Base-by-base conservation (phyloP, 345 rosid species). In the Zanthoxylum bungeanum region DNA sequence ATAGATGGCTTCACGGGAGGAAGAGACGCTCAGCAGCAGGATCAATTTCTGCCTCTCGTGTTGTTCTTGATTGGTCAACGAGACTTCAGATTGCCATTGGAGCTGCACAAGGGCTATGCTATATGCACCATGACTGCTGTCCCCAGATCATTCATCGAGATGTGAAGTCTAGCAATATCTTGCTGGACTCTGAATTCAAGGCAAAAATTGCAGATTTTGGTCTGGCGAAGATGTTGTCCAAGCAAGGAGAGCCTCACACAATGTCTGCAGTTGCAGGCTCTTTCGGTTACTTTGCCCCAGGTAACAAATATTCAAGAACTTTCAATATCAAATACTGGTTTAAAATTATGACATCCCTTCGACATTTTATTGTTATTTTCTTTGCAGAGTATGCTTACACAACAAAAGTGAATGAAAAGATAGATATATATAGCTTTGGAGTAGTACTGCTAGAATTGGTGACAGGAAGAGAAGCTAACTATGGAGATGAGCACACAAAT, bases 251-350 rank as follows among this genome's bases (percentile, higher is more conserved):
- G 52, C 78, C 82, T 52, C 91, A 85, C 70, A 88, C 93, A 7
- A 81, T 95, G 93, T 95, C 99, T 9, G 75, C 87, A 30, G 88
- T 95, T 56, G 99, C 96, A 17, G 99, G 99, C 65, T 89, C 99
- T 16, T 85, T 84, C 44, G 97, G 98, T 25, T 94, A 92, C 76
- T 73, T 92, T 37, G 98, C 98, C 40, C 98, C 98, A 33, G 98
- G 98, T 92, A 82, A 75, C 28, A n/a, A 73, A 9, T 64, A 72
- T 37, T 52, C 12, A 28, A 50, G 22, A 55, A 31, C 51, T 14
- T 60, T 16, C 21, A 27, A 25, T 64, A 25, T 25, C 52, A 44
- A 37, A n/a, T 12, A 39, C 0, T 37, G 19, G 1, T 10, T 61
- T 61, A 24, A 7, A 14, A 42, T 42, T 14, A 9, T 47, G 49